phyloP scores from a whole-genome alignment of 78 protist genomes.

The Speleostelium caveatum region DNA sequence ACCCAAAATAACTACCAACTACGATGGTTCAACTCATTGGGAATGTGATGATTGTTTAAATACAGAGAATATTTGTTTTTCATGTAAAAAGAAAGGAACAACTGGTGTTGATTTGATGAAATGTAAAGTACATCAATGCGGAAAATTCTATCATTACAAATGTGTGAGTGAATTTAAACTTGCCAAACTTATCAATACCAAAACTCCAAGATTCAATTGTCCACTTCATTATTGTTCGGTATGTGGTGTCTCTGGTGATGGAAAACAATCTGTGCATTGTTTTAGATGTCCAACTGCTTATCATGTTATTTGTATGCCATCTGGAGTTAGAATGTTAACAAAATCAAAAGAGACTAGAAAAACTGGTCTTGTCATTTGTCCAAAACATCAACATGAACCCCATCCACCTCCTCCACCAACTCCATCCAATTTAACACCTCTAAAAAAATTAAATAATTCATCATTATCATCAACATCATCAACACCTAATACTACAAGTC shows the following conservation, averaged over 20 bases:
- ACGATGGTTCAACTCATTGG: slow-evolving; percentile 20
- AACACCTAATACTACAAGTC: background rate
- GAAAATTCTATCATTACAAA: slow-evolving; percentile 64
- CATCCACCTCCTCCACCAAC: background rate
- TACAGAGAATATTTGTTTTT: slow-evolving; percentile 34
- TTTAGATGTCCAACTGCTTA: slow-evolving; percentile 75
- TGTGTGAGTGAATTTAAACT: slow-evolving; percentile 41
- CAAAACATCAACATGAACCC: slow-evolving; percentile 48
- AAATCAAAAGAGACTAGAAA: slow-evolving; percentile 74
- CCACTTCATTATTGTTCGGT: slow-evolving; percentile 62
- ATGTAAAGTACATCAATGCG: slow-evolving; percentile 75
- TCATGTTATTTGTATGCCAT: slow-evolving; percentile 68
- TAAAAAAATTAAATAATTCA: background rate
- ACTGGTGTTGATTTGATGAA: slow-evolving; percentile 57
- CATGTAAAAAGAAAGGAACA: slow-evolving; percentile 51
- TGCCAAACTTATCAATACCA: slow-evolving; percentile 59
- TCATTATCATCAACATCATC: background rate
- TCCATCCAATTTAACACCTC: background rate
- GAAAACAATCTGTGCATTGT: slow-evolving; percentile 75
- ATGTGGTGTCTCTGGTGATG: slow-evolving; percentile 78
- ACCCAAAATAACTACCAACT: background rate
- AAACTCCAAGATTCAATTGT: slow-evolving; percentile 70
- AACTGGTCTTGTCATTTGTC: slow-evolving; percentile 64
- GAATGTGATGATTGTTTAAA: slow-evolving; percentile 56
- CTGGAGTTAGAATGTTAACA: slow-evolving; percentile 69